Evolutionary conservation across 2,329 filamentous ascomycete species (phyloP).

Genomic region (Helotiales sp.): DNA sequence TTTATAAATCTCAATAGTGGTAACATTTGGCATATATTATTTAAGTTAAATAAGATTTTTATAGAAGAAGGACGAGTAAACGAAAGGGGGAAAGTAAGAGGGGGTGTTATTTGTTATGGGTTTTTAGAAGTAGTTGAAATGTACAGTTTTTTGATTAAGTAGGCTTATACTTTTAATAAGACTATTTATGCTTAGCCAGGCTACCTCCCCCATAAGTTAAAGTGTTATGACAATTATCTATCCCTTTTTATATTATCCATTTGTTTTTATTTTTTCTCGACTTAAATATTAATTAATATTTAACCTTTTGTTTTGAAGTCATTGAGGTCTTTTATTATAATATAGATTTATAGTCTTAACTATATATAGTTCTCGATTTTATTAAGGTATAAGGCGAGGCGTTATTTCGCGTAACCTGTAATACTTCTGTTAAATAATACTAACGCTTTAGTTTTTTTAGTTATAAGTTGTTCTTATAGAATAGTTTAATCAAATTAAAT

Average conservation of each 20-base stretch:
- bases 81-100: no score
- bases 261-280: neutral
- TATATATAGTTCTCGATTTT: neutral
- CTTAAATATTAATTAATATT: neutral
- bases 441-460: no score
- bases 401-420: neutral
- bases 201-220: neutral
- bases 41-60: no score
- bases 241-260: neutral
- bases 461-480: neutral
- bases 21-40: no score
- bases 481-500: neutral
- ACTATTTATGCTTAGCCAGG: neutral
- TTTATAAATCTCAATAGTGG: no score
- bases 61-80: neutral
- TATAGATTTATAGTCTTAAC: neutral
- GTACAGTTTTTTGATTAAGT: no score
- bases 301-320: neutral
- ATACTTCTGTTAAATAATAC: slow-evolving; percentile 31
- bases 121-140: no score
- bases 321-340: no score
- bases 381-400: neutral
- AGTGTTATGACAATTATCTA: neutral
- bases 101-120: no score
- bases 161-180: no score